Evolutionary conservation across 192 early-diverging fungal genomes (phyloP), one percentile per base, ranked within the genome.

Genomic region (Coemansia sp.): DNA sequence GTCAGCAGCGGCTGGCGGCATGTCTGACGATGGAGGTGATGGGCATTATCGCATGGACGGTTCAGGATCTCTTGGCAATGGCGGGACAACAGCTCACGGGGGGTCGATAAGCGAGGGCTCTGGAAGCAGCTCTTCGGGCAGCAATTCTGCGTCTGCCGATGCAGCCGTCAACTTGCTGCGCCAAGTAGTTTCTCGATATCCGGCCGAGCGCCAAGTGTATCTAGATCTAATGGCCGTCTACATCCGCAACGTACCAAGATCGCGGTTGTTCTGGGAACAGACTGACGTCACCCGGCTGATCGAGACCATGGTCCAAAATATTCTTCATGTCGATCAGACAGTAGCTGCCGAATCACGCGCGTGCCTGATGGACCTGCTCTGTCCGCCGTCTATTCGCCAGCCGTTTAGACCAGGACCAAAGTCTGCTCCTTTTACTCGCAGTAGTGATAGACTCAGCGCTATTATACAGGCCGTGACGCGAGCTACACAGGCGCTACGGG

Each of bases 271-370:
- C 30, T 80, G 70, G 30, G 79, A 85, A 9, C 85, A 86, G 24
- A 69, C 90, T 0, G 67, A 79, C 0, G 65, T 86, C 13, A 61
- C 72, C 17, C 83, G 80, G 41, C 51, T 96, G 1, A 80, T 96
- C 0, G 95, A 95, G 33, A 87, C 91, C 59, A 63, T 99, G 19
- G 80, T 86, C 15, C 77, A 87, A 23, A 97, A 91, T 53, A 82
- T 88, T 0, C 75, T 92, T 3, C 94, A 96, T 72, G 81, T 85
- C n/a, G 94, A 99, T 71, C 86, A 89, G 33, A 81, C 85, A 22
- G 77, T 99, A 4, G 85, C 89, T 5, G 80, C 76, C 0, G 83
- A 86, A 4, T 80, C 77, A 4, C 66, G 77, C 9, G 60, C 60
- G 13, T 60, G 63, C 33, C 51, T 80, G 18, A 13, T 73, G 37